Evolutionary conservation across 768 basidiomycete species (phyloP).

Genomic region (Podaxis rugospora): DNA sequence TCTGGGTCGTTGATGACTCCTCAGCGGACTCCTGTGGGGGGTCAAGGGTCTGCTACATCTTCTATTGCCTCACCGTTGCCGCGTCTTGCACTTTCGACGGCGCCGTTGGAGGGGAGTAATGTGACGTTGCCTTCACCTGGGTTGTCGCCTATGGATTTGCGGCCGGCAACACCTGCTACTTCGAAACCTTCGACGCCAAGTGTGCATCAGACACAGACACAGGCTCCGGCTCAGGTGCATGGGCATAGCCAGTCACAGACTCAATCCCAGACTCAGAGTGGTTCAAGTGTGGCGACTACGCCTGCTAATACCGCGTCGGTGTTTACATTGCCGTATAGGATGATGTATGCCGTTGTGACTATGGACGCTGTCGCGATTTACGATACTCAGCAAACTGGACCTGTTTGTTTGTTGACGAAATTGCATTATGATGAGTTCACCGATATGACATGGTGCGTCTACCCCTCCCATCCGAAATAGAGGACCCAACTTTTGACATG

Average conservation of each 20-base stretch:
- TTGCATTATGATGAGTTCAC: constrained; percentile 98
- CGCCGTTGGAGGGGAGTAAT: constrained; percentile 11
- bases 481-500: constrained; percentile 5
- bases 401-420: constrained; percentile 88
- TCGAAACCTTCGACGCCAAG: constrained; percentile 50
- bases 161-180: constrained; percentile 59
- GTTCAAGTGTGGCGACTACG: constrained; percentile 14
- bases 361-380: constrained; percentile 95
- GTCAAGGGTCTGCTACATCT: constrained; percentile 9
- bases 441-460: constrained; percentile 85
- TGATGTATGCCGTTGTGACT: constrained; percentile 93
- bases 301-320: constrained; percentile 49
- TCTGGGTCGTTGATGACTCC: constrained; percentile 20
- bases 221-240: not conserved
- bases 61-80: constrained; percentile 48
- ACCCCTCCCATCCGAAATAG: not conserved
- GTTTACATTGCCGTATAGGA: constrained; percentile 88
- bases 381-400: constrained; percentile 94
- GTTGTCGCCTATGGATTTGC: constrained; percentile 48
- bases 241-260: not conserved
- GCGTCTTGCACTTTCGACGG: constrained; percentile 29
- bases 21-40: constrained; percentile 27
- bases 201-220: constrained; percentile 20
- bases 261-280: constrained; percentile 11
- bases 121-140: constrained; percentile 44